Evolutionary conservation across 106 monocot species (phyloP).

Genomic region (Dendrobium catenatum): DNA sequence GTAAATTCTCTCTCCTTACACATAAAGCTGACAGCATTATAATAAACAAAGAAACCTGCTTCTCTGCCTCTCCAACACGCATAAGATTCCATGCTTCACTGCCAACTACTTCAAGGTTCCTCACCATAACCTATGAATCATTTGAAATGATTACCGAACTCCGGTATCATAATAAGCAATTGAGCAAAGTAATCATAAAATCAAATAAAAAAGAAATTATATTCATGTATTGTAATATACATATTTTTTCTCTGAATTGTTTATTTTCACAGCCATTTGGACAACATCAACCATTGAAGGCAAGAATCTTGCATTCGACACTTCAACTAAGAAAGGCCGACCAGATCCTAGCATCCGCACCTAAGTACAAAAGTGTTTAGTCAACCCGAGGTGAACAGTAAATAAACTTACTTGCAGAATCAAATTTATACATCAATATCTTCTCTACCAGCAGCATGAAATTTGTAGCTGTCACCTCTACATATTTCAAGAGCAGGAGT

Average conservation of each 20-base stretch:
- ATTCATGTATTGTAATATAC: constrained; percentile 28
- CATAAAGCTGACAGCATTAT: neutral
- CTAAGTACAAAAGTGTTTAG: constrained; percentile 29
- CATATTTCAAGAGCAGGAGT: constrained; percentile 41
- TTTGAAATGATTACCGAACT: neutral
- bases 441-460: constrained; percentile 99
- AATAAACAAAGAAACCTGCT: constrained; percentile 58
- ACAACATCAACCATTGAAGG: constrained; percentile 45
- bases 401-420: constrained; percentile 3
- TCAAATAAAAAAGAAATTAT: neutral
- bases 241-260: constrained; percentile 53
- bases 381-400: neutral
- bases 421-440: constrained; percentile 78
- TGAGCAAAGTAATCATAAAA: neutral
- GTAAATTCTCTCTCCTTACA: neutral
- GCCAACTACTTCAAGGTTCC: constrained; percentile 71
- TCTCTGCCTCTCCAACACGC: constrained; percentile 97
- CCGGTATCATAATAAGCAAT: neutral
- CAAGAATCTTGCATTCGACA: constrained; percentile 59
- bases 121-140: constrained; percentile 53
- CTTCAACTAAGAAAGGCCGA: constrained; percentile 90
- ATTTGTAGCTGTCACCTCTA: constrained; percentile 88
- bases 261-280: constrained; percentile 63
- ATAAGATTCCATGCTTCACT: constrained; percentile 80
- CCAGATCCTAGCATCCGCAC: constrained; percentile 98